Conservation (phyloP, 768 basidiomycete species). For the Russula virescens region DNA sequence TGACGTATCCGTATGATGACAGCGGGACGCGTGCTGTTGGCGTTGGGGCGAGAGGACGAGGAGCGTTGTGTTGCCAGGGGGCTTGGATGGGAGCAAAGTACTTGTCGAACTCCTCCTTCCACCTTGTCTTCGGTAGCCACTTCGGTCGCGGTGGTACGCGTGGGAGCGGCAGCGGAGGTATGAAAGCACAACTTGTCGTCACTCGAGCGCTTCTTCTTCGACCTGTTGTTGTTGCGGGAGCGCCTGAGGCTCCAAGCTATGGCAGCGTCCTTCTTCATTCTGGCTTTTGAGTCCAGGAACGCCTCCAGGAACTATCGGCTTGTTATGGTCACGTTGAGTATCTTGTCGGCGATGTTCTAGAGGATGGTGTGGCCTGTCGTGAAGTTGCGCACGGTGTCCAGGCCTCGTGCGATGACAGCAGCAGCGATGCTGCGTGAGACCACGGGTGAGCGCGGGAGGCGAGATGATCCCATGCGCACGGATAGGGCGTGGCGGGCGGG, state of each 20-base stretch:
- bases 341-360: constrained; percentile 70
- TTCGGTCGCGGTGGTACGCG: no score
- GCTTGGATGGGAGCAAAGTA: constrained; percentile 49
- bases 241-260: constrained; percentile 27
- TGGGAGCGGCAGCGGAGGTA: no score
- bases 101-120: constrained; percentile 46
- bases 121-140: constrained; percentile 22
- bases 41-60: constrained; percentile 75
- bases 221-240: constrained; percentile 16
- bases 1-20: constrained; percentile 25
- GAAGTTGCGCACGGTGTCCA: constrained; percentile 73
- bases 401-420: no score
- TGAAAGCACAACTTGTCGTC: constrained; percentile 23
- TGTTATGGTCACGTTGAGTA: constrained; percentile 60
- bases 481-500: constrained; percentile 49
- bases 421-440: constrained; percentile 46
- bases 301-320: no score
- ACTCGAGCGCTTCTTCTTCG: constrained; percentile 31
- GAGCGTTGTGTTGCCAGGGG: constrained; percentile 54
- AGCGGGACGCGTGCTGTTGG: constrained; percentile 64
- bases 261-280: constrained; percentile 41
- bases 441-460: constrained; percentile 52
- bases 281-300: constrained; percentile 50
- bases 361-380: constrained; percentile 70
- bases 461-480: constrained; percentile 39